Base-by-base conservation (phyloP, 768 basidiomycete species). In the Mycena floridula region DNA sequence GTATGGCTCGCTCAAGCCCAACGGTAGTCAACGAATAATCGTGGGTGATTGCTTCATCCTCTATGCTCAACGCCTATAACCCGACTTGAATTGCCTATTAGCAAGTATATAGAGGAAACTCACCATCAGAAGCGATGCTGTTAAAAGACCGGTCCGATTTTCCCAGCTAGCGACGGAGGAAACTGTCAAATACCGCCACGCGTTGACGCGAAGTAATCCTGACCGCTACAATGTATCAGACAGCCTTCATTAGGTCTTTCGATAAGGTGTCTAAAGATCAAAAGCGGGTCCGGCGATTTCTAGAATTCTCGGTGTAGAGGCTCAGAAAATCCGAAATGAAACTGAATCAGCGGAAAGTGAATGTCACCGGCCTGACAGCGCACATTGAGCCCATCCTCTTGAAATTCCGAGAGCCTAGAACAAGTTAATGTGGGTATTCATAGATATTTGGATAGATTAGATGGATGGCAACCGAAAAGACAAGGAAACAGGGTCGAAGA, bases 201-300 rank as follows among this genome's bases (percentile, higher is more conserved):
- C 32, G 18, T 28, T 26, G 32, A 47, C 20, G 5, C 18, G 13
- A 23, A 21, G 25, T n/a, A 20, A 18, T 20, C 43, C 56, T 43
- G 30, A 70, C 71, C 67, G 25, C 70, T 72, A 53, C 71, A 74
- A 48, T 72, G 69, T 13, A 72, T 53, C 20, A 74, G 50, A 49
- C 63, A 67, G 7, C 66, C 64, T 25, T 67, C 57, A 27, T 66
- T 59, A 9, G 68, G 66, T 22, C 61, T 43, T 37, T 72, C 65
- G 7, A 62, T 51, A 11, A 75, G 47, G 44, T 70, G 66, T 12
- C 58, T 40, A 21, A 74, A 59, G 26, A 72, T 60, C 59, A 26
- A 63, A 62, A 2, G 68, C 59, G 15, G 58, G 42, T 7, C 56
- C 60, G 9, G 61, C 66, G 20, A 47, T 50, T 21, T 59, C 53